A percentile compares a stretch with the other conserved stretches of the same genome.
phyloP scores from a whole-genome alignment of 164 flowering plant species.

The Annona cherimola region DNA sequence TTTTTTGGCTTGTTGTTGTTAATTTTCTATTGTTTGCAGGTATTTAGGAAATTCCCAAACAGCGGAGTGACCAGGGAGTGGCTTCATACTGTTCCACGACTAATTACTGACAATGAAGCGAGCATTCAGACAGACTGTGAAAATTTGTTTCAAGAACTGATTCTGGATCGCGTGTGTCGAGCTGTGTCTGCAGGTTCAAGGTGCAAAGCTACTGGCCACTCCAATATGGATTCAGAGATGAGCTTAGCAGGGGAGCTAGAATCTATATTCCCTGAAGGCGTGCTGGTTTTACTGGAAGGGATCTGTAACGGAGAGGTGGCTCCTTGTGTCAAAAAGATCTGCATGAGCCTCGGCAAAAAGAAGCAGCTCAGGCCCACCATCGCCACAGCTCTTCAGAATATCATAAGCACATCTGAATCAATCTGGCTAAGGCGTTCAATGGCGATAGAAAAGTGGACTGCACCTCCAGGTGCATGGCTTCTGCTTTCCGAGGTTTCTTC shows the following conservation, averaged over 20 bases:
- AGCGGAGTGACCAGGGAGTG: slow-evolving; percentile 65
- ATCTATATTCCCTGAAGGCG: slow-evolving; percentile 47
- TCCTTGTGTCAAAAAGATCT: slow-evolving; percentile 81
- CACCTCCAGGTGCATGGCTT: slow-evolving; percentile 95
- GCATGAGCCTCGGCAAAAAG: slow-evolving; percentile 87
- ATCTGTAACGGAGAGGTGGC: slow-evolving; percentile 66
- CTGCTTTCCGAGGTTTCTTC: slow-evolving; percentile 87
- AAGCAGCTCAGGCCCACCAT: slow-evolving; percentile 53
- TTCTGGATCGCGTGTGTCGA: slow-evolving; percentile 61
- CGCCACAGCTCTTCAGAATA: slow-evolving; percentile 65
- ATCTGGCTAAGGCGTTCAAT: slow-evolving; percentile 55
- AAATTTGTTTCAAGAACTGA: slow-evolving; percentile 72
- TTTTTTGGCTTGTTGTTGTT: background rate
- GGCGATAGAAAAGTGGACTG: slow-evolving; percentile 89
- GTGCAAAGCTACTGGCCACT: background rate
- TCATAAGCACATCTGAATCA: slow-evolving; percentile 72
- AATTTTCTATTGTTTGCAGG: slow-evolving; percentile 34
- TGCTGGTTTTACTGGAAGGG: slow-evolving; percentile 50
- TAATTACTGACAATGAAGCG: slow-evolving; percentile 80
- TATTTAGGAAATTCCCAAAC: slow-evolving; percentile 55
- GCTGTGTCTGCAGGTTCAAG: slow-evolving; percentile 30
- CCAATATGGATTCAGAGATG: slow-evolving; percentile 15
- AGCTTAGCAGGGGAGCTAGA: slow-evolving; percentile 34
- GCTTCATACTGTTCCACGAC: slow-evolving; percentile 83
- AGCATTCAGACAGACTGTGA: slow-evolving; percentile 95